phyloP scores from a whole-genome alignment of 1,284 basidiomycete genomes.

The Trichosporon ovoides region DNA sequence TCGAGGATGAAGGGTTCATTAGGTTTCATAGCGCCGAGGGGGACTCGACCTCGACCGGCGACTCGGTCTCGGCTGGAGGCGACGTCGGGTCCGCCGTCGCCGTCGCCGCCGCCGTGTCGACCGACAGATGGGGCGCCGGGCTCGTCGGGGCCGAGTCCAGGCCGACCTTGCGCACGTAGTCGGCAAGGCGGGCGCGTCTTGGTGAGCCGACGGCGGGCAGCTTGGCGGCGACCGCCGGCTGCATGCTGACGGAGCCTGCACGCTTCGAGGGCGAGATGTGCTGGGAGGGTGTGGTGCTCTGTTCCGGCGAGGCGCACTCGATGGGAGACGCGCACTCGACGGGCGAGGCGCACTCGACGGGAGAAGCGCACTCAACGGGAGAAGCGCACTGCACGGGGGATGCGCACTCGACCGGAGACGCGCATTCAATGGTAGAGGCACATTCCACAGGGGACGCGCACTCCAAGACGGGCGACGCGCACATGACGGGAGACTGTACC shows the following conservation, averaged over 20 bases:
- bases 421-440: not conserved
- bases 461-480: slow-evolving; percentile 5
- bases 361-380: slow-evolving; percentile 9
- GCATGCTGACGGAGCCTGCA: not conserved
- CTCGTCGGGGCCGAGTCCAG: not conserved
- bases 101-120: not conserved
- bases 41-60: not conserved
- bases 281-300: not conserved
- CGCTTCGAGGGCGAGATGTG: slow-evolving; percentile 2
- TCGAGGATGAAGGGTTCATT: not conserved
- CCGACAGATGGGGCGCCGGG: not conserved
- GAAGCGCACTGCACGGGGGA: slow-evolving; percentile 9
- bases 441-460: no score
- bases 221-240: not conserved
- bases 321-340: not conserved
- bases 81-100: not conserved
- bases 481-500: slow-evolving; percentile 5
- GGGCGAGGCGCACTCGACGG: slow-evolving; percentile 1
- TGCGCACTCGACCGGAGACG: slow-evolving; percentile 3
- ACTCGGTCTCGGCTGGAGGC: not conserved
- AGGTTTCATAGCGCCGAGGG: not conserved
- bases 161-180: not conserved
- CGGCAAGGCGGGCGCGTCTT: not conserved
- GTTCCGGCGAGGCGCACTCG: not conserved
- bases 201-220: not conserved